These are phyloP conservation scores for Climacium dendroides DNA, from an alignment of 225 moss, liverwort and hornwort genomes.

Conservation along the genomic window DNA sequence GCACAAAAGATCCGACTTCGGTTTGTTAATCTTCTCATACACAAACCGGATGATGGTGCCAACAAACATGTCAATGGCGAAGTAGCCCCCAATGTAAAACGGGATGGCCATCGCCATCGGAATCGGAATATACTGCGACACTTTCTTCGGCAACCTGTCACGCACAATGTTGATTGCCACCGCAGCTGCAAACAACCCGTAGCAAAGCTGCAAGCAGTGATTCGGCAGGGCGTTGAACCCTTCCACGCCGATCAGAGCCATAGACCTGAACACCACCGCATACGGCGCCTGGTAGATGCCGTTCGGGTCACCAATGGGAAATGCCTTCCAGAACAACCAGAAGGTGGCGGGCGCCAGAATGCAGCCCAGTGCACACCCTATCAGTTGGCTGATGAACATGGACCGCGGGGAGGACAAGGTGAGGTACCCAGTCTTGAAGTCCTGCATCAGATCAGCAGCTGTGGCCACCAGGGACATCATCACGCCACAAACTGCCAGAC, in stretches of 20 bases:
- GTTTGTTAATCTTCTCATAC: conserved; percentile 50
- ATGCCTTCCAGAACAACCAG: conserved; percentile 91
- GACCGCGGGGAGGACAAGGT: conserved; percentile 81
- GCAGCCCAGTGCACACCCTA: conserved; percentile 61
- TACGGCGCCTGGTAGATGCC: conserved; percentile 76
- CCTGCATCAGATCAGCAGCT: conserved; percentile 83
- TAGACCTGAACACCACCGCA: conserved; percentile 67
- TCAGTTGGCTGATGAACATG: conserved; percentile 86
- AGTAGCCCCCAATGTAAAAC: conserved; percentile 85
- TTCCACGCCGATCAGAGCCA: conserved; percentile 76
- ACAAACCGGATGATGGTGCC: conserved; percentile 54
- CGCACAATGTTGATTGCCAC: conserved; percentile 47
- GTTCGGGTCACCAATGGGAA: conserved; percentile 45
- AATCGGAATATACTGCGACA: conserved; percentile 49
- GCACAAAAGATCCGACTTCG: conserved; percentile 42
- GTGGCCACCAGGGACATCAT: conserved; percentile 84
- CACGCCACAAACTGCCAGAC: conserved; percentile 67
- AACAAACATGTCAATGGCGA: conserved; percentile 89
- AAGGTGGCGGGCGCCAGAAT: conserved; percentile 63
- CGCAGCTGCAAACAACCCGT: conserved; percentile 49
- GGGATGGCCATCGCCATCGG: conserved; percentile 99
- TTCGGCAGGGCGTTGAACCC: conserved; percentile 58
- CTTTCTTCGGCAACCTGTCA: conserved; percentile 28
- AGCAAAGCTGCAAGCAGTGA: conserved; percentile 62
- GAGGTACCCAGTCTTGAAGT: conserved; percentile 81